Evolutionary conservation across 352 stramenopile genomes (phyloP).

Genomic region (Phytophthora megakarya): DNA sequence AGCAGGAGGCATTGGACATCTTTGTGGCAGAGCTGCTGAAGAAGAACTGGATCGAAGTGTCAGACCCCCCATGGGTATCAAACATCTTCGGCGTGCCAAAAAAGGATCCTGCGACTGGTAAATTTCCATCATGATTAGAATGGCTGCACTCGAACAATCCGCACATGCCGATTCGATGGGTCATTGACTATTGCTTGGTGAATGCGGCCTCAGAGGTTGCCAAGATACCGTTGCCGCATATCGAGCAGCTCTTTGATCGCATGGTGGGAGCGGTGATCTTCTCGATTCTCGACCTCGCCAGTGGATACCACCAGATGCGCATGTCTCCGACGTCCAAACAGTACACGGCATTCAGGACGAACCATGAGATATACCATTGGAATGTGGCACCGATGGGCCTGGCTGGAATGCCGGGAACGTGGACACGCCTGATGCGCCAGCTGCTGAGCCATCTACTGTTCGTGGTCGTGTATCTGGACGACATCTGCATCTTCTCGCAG

Average conservation of each 20-base stretch:
- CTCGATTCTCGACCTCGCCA: constrained; percentile 27
- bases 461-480: constrained; percentile 1
- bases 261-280: constrained; percentile 15
- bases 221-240: constrained; percentile 19
- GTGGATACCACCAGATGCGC: constrained; percentile 42
- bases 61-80: background rate
- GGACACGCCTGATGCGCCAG: constrained; percentile 40
- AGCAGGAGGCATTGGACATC: constrained; percentile 1
- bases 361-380: constrained; percentile 45
- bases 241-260: constrained; percentile 18
- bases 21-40: background rate
- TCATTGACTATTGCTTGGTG: background rate
- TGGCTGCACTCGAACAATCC: too few species aligned
- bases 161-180: too few species aligned
- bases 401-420: constrained; percentile 42
- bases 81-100: too few species aligned
- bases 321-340: constrained; percentile 7
- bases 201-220: constrained; percentile 3
- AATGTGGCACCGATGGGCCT: constrained; percentile 41
- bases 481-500: constrained; percentile 7
- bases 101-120: too few species aligned
- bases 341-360: constrained; percentile 39
- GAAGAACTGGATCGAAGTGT: too few species aligned
- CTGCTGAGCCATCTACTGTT: background rate
- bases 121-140: too few species aligned